A percentile compares a stretch with the other conserved stretches of the same genome.
phyloP scores from a whole-genome alignment of 139 green algal genomes.

The Volvox africanus region DNA sequence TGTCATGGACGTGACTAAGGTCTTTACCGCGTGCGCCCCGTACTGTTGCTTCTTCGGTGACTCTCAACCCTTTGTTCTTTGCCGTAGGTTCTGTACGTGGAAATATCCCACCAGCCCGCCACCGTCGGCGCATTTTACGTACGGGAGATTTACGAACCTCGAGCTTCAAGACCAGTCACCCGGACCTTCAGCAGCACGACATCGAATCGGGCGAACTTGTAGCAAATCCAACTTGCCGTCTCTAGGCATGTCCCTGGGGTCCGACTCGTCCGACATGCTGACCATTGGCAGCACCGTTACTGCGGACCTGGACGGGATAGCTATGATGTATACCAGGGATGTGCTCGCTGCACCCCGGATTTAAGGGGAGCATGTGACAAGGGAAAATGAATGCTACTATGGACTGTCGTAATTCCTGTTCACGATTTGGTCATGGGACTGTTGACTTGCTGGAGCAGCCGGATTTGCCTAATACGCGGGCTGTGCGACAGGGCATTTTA shows the following conservation, averaged over 20 bases:
- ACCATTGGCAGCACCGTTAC: background rate
- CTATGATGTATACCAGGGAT: constrained; percentile 21
- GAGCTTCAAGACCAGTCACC: constrained; percentile 6
- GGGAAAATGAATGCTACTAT: background rate
- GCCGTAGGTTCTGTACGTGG: background rate
- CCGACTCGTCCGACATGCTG: background rate
- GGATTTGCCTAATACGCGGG: no score
- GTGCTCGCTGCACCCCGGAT: constrained; percentile 35
- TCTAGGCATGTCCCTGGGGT: background rate
- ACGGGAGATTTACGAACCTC: background rate
- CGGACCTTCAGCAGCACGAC: background rate
- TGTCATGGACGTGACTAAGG: no score
- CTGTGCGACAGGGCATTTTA: no score
- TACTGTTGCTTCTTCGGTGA: no score
- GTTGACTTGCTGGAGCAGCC: no score
- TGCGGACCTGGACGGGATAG: background rate
- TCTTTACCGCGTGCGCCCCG: no score
- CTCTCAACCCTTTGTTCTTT: background rate
- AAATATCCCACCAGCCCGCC: background rate
- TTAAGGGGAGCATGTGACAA: background rate
- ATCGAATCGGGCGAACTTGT: background rate
- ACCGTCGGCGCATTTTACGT: background rate
- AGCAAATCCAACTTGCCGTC: background rate
- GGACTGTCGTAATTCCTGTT: no score
- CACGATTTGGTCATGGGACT: no score